A percentile compares a stretch with the other conserved stretches of the same genome.
These are phyloP conservation scores for Exserohilum rostratum DNA, from an alignment of 2,329 filamentous ascomycete genomes.

Conservation along the genomic window DNA sequence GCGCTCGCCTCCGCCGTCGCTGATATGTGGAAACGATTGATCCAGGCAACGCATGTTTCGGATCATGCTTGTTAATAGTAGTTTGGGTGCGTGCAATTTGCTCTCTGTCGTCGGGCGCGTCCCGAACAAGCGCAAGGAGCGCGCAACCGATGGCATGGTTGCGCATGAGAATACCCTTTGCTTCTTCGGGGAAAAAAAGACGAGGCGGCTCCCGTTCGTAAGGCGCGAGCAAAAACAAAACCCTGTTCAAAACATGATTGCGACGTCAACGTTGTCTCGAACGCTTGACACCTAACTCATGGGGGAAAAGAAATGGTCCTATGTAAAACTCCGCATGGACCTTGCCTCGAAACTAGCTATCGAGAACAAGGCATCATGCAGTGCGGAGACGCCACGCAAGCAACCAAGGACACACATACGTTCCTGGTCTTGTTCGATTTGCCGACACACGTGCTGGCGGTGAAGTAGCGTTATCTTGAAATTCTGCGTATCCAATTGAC, in stretches of 20 bases:
- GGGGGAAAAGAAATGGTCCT: constrained; percentile 3
- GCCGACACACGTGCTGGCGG: not conserved
- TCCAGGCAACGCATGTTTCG: too few relatives aligned
- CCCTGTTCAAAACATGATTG: constrained; percentile 1
- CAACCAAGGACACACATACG: not conserved
- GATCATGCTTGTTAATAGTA: too few relatives aligned
- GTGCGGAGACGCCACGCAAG: constrained; percentile 11
- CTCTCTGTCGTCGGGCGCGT: too few relatives aligned
- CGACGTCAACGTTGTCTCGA: not conserved
- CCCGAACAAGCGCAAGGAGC: too few relatives aligned
- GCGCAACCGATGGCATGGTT: too few relatives aligned
- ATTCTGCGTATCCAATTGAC: constrained; percentile 7
- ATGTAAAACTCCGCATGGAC: constrained; percentile 7
- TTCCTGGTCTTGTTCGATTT: not conserved
- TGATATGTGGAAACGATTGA: too few relatives aligned
- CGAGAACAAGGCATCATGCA: constrained; percentile 14
- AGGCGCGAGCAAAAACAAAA: not conserved
- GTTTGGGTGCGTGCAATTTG: too few relatives aligned
- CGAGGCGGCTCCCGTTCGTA: not conserved
- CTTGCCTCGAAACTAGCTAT: constrained; percentile 22
- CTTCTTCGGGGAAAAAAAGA: not conserved
- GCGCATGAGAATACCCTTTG: too few relatives aligned
- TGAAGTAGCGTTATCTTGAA: constrained; percentile 3
- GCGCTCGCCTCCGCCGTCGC: too few relatives aligned
- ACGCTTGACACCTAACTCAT: constrained; percentile 4